Evolutionary conservation across 768 basidiomycete genomes (phyloP).

Genomic region (Dioszegia hungarica): DNA sequence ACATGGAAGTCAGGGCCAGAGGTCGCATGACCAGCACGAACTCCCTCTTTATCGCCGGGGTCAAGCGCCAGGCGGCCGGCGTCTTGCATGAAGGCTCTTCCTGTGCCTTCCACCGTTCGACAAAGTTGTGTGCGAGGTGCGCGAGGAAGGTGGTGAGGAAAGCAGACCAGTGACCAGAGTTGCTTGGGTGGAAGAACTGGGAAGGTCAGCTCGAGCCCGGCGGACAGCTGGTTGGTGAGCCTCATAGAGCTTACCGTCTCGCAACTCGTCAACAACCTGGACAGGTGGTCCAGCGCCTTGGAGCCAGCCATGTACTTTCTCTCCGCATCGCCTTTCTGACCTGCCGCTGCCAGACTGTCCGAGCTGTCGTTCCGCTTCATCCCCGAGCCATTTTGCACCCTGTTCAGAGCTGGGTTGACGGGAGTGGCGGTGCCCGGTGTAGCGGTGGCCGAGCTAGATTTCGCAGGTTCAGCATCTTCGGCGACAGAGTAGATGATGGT

Average conservation of each 20-base stretch:
- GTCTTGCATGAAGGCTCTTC: conserved; percentile 73
- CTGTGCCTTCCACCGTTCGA: conserved; percentile 70
- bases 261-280: conserved; percentile 74
- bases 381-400: conserved; percentile 47
- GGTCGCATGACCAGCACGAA: conserved; percentile 77
- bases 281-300: conserved; percentile 78
- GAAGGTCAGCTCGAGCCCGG: neutral
- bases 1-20: conserved; percentile 80
- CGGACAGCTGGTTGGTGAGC: no score
- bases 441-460: conserved; percentile 59
- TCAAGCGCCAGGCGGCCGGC: conserved; percentile 71
- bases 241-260: conserved; percentile 61
- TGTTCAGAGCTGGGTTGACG: conserved; percentile 44
- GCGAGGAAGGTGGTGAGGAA: conserved; percentile 61
- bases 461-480: conserved; percentile 58
- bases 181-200: conserved; percentile 79
- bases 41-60: conserved; percentile 71
- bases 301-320: conserved; percentile 71
- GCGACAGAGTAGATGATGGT: conserved; percentile 88
- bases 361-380: conserved; percentile 54
- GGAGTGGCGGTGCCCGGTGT: conserved; percentile 57
- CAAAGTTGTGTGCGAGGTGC: conserved; percentile 75
- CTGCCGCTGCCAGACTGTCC: conserved; percentile 41
- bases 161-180: conserved; percentile 74
- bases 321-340: conserved; percentile 49